A percentile compares a stretch with the other conserved stretches of the same genome.
These are phyloP conservation scores for Wallacemonas sp. DNA, from an alignment of 208 protist genomes.

Conservation along the genomic window DNA sequence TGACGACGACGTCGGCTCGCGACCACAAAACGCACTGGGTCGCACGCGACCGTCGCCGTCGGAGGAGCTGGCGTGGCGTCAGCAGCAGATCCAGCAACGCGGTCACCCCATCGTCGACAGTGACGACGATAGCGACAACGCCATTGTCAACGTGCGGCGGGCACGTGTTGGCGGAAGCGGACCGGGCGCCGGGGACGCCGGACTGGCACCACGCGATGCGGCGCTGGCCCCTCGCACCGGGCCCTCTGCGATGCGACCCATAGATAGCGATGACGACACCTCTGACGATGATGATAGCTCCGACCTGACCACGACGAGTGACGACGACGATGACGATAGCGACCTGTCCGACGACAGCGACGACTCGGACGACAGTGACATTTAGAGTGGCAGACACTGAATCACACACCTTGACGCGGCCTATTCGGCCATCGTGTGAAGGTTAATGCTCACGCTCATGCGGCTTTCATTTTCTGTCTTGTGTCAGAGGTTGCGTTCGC, in stretches of 20 bases:
- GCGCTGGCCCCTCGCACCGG: constrained; percentile 21
- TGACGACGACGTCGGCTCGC: constrained; percentile 26
- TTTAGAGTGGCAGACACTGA: constrained; percentile 23
- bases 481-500: constrained; percentile 18
- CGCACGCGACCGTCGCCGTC: constrained; percentile 28
- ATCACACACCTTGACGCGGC: not conserved
- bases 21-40: constrained; percentile 34
- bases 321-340: constrained; percentile 45
- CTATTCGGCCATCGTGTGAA: not conserved
- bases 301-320: constrained; percentile 36
- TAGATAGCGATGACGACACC: constrained; percentile 15
- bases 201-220: constrained; percentile 23
- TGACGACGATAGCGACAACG: constrained; percentile 42
- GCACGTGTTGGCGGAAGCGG: constrained; percentile 2
- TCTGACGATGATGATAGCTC: constrained; percentile 29
- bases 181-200: constrained; percentile 11
- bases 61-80: constrained; percentile 17
- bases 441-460: no score
- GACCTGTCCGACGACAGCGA: constrained; percentile 40
- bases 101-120: constrained; percentile 21
- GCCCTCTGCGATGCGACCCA: constrained; percentile 15
- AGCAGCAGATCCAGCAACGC: constrained; percentile 13
- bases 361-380: constrained; percentile 54
- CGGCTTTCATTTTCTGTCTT: constrained; percentile 13
- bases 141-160: constrained; percentile 20